Evolutionary conservation across 2,329 filamentous ascomycete genomes (phyloP).

Genomic region (Rutstroemia sp.): DNA sequence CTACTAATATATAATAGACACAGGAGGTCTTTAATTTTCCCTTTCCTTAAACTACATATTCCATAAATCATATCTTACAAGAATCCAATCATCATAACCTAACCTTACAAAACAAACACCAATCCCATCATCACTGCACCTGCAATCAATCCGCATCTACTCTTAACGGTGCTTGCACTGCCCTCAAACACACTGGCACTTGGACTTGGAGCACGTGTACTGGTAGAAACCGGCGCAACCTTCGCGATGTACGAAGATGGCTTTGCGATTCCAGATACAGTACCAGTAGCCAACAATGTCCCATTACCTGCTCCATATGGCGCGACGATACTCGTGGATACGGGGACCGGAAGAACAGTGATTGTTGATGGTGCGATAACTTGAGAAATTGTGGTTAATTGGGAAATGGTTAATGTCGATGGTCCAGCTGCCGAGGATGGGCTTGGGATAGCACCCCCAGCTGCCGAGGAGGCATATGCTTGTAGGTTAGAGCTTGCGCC

Average conservation of each 20-base stretch:
- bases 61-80: not conserved
- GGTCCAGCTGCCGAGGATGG: not conserved
- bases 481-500: not conserved
- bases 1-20: no score
- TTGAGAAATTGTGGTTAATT: not conserved
- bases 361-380: not conserved
- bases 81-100: not conserved
- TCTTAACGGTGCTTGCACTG: not conserved
- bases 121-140: not conserved
- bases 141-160: not conserved
- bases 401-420: not conserved
- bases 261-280: not conserved
- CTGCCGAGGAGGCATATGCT: not conserved
- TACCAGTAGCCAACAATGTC: not conserved
- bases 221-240: not conserved
- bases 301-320: not conserved
- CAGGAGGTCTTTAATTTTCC: not conserved
- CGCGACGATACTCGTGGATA: not conserved
- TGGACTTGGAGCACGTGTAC: not conserved
- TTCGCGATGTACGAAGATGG: not conserved
- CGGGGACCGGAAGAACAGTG: not conserved
- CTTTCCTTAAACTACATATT: no score
- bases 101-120: not conserved
- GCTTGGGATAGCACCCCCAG: not conserved
- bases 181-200: not conserved